A percentile compares a stretch with the other conserved stretches of the same genome.
Evolutionary conservation across 2,329 filamentous ascomycete genomes (phyloP).

Genomic region (Emericellopsis atlantica): DNA sequence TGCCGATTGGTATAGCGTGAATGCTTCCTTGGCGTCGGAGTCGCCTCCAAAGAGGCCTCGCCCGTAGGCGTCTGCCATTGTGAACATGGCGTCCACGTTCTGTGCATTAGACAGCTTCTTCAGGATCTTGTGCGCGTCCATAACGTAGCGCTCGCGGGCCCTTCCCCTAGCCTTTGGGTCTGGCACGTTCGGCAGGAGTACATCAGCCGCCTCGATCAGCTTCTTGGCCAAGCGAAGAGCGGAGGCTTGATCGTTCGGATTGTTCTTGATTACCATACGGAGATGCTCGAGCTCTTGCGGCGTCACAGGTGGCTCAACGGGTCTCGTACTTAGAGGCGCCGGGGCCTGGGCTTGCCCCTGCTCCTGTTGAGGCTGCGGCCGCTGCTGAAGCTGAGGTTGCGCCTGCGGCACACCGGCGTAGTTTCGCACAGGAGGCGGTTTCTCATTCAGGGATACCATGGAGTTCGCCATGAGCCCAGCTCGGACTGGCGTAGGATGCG

Average conservation of each 20-base stretch:
- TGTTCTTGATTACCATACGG: constrained; percentile 54
- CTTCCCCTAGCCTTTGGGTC: constrained; percentile 65
- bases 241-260: constrained; percentile 58
- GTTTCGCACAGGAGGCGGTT: constrained; percentile 46
- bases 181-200: constrained; percentile 50
- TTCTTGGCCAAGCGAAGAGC: constrained; percentile 70
- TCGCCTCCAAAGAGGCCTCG: constrained; percentile 68
- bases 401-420: constrained; percentile 33
- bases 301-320: constrained; percentile 45
- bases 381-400: constrained; percentile 17
- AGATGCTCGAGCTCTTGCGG: constrained; percentile 65
- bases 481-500: constrained; percentile 50
- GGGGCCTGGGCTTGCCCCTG: constrained; percentile 12
- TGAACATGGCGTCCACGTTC: constrained; percentile 84
- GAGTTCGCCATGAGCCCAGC: constrained; percentile 50
- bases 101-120: constrained; percentile 71
- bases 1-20: constrained; percentile 83
- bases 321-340: too few species aligned
- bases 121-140: constrained; percentile 79
- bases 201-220: constrained; percentile 70
- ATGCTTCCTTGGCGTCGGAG: constrained; percentile 82
- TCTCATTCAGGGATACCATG: constrained; percentile 39
- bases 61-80: constrained; percentile 79
- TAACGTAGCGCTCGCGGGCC: constrained; percentile 67
- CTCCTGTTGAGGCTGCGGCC: constrained; percentile 11